These are phyloP conservation scores for Heritiera littoralis DNA, from an alignment of 345 rosid species.

Conservation along the genomic window DNA sequence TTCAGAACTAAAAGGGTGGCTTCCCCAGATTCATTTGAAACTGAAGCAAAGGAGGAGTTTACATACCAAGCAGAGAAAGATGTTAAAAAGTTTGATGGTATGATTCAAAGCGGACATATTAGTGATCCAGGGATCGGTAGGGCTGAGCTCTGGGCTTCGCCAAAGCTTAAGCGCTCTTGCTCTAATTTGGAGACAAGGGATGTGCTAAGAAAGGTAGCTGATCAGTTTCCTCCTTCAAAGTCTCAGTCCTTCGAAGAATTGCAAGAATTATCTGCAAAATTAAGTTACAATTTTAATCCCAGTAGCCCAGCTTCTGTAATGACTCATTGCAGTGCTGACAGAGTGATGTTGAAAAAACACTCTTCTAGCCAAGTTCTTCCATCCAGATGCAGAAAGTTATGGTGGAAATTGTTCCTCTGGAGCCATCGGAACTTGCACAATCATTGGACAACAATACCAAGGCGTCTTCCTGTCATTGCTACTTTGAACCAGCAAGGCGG, in stretches of 20 bases:
- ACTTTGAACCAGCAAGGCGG: slow-evolving; percentile 69
- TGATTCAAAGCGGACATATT: slow-evolving; percentile 56
- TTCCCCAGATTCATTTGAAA: slow-evolving; percentile 30
- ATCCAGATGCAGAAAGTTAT: slow-evolving; percentile 70
- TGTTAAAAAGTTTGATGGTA: slow-evolving; percentile 28
- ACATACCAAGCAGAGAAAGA: slow-evolving; percentile 25
- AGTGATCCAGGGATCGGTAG: slow-evolving; percentile 83
- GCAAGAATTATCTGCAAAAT: slow-evolving; percentile 26
- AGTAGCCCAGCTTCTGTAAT: slow-evolving; percentile 50
- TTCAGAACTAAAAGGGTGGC: slow-evolving; percentile 18
- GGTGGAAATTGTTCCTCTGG: slow-evolving; percentile 96
- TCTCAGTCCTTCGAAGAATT: slow-evolving; percentile 44
- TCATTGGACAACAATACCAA: slow-evolving; percentile 43
- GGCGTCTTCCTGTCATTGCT: slow-evolving; percentile 22
- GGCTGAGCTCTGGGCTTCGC: slow-evolving; percentile 60
- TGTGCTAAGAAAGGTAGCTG: slow-evolving; percentile 37
- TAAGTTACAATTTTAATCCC: slow-evolving; percentile 26
- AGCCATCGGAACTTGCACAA: slow-evolving; percentile 83
- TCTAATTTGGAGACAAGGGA: slow-evolving; percentile 62
- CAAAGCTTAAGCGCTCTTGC: slow-evolving; percentile 78
- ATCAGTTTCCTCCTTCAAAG: slow-evolving; percentile 39
- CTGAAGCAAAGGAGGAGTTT: slow-evolving; percentile 20
- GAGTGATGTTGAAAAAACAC: slow-evolving; percentile 89
- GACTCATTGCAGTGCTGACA: slow-evolving; percentile 72
- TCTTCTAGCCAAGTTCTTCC: slow-evolving; percentile 93